Evolutionary conservation across 2,329 filamentous ascomycete genomes (phyloP), one percentile per base, ranked within the genome.

Genomic region (Aspergillus puulaauensis): DNA sequence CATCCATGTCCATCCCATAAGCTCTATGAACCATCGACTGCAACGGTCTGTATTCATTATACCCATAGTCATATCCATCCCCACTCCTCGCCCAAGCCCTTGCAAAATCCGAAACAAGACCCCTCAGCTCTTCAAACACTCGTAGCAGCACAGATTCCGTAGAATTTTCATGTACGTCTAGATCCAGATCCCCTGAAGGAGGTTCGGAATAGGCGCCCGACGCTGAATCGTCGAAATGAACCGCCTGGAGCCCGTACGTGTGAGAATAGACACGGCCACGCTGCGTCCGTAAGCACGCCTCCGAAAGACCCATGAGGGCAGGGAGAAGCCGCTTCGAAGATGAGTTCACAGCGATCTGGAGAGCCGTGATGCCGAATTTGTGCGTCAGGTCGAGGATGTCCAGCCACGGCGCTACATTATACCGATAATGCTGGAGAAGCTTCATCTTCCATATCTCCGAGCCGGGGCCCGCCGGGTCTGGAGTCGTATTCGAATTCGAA

Each of bases 341-440:
- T 8, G 64, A 69, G 3, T 40, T 31, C 43, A 67, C 62, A 5
- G 70, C 68, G 15, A 67, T 48, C 37, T 70, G 68, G 8, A 75
- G 66, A 0, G 73, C 70, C 11, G 70, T 58, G 8, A 79, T 72
- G 1, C 78, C 77, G 59, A 80, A 80, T 0, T 72, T 69, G 47
- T 77, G 77, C 1, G 67, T 67, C 33, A 74, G 62, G 41, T 80
- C 78, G 44, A 72, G 77, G 4, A 79, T 74, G 55, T 80, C 78
- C 23, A 80, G 68, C 78, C 78, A 80, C 19, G 77, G 74, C 6
- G 78, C 77, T 33, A 80, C 70, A 41, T 77, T 71, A 52, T 80
- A 80, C 45, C 76, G 68, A 54, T 78, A 80, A 53, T 79, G 70
- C n/a, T 76, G 72, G 12, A 80, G 54, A 2, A 80, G 61, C 2